These are phyloP conservation scores for Schizosaccharomyces japonicus DNA, from an alignment of 805 yeast species.

Conservation along the genomic window DNA sequence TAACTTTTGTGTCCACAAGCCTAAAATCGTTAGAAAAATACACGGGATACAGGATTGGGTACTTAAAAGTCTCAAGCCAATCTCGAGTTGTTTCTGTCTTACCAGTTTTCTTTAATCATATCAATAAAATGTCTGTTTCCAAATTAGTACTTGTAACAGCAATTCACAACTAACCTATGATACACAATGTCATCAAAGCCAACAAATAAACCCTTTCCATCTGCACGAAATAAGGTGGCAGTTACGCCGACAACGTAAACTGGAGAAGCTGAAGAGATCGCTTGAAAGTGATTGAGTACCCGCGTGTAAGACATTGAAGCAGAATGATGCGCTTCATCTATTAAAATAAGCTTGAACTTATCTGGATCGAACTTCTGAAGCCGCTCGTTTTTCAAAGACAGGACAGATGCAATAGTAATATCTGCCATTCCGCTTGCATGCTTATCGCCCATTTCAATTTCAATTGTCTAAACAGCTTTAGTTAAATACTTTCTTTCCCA, in stretches of 20 bases:
- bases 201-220: conserved; percentile 31
- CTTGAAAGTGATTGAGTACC: conserved; percentile 36
- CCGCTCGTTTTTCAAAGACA: conserved; percentile 29
- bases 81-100: too few species aligned
- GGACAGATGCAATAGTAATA: conserved; percentile 57
- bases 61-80: neutral
- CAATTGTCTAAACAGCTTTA: conserved; percentile 19
- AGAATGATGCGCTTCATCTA: conserved; percentile 88
- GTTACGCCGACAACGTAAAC: conserved; percentile 60
- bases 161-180: conserved; percentile 17
- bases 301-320: conserved; percentile 43
- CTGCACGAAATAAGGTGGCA: conserved; percentile 68
- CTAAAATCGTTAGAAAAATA: conserved; percentile 35
- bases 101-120: conserved; percentile 25
- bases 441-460: conserved; percentile 43
- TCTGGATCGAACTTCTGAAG: conserved; percentile 29
- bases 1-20: conserved; percentile 22
- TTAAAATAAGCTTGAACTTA: conserved; percentile 46
- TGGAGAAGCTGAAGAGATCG: conserved; percentile 19
- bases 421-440: conserved; percentile 27
- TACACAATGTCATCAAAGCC: conserved; percentile 54
- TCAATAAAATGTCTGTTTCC: conserved; percentile 26
- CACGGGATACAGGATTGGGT: conserved; percentile 32
- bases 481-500: neutral
- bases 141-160: neutral